A percentile compares a stretch with the other conserved stretches of the same genome.
Evolutionary conservation across 805 yeast species (phyloP).

Genomic region (Kodamaea restingae): DNA sequence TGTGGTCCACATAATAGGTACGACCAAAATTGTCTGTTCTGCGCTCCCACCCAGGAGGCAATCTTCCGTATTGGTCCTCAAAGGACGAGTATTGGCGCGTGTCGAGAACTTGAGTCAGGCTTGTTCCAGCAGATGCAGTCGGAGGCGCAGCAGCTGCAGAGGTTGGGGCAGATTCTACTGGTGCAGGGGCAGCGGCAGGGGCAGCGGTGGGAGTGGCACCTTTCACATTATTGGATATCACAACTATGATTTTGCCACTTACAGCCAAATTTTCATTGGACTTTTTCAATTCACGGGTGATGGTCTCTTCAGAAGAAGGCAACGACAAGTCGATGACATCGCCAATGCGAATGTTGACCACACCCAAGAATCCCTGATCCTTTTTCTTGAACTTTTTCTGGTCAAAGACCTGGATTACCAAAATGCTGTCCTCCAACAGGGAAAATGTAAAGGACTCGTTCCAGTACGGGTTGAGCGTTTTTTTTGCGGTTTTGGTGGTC

Average conservation of each 20-base stretch:
- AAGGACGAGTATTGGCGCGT: conserved; percentile 81
- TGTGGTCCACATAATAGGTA: conserved; percentile 96
- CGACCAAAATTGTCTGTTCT: conserved; percentile 97
- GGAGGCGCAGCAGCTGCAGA: too few species aligned
- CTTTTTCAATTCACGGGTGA: conserved; percentile 86
- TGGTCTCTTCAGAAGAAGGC: conserved; percentile 66
- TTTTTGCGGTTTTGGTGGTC: conserved; percentile 89
- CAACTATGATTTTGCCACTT: conserved; percentile 86
- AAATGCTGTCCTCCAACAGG: conserved; percentile 73
- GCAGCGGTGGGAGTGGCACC: conserved; percentile 16
- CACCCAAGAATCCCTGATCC: conserved; percentile 98
- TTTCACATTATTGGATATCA: conserved; percentile 47
- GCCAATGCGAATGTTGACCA: conserved; percentile 83
- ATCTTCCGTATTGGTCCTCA: conserved; percentile 93
- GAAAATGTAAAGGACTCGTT: conserved; percentile 83
- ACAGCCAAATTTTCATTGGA: conserved; percentile 90
- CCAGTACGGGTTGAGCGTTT: conserved; percentile 97
- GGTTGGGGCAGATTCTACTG: conserved; percentile 13
- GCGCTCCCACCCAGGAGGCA: conserved; percentile 99
- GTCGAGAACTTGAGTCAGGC: conserved; percentile 9
- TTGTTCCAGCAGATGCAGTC: neutral
- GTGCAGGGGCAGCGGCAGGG: too few species aligned
- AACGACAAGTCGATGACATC: conserved; percentile 73
- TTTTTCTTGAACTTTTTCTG: conserved; percentile 96
- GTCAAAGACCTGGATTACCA: conserved; percentile 92